Evolutionary conservation across 1,284 basidiomycete genomes (phyloP).

Genomic region (Tilletiopsis washingtonensis): DNA sequence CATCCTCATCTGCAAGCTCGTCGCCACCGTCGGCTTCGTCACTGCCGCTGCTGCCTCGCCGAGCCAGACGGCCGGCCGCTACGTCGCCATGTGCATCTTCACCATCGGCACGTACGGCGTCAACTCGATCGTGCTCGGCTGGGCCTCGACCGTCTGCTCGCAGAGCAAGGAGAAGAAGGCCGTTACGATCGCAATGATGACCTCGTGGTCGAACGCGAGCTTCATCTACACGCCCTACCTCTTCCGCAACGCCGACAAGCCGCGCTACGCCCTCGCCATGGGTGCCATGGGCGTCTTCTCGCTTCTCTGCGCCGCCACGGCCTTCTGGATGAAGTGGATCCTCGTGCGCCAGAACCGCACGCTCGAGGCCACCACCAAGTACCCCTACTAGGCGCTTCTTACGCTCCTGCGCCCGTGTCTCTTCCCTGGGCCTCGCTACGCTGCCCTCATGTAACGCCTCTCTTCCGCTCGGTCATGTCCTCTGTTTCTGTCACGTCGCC

Average conservation of each 20-base stretch:
- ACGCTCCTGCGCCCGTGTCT: no score
- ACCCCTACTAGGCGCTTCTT: not conserved
- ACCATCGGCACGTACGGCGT: constrained; percentile 18
- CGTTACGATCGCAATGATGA: constrained; percentile 32
- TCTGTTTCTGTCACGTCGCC: no score
- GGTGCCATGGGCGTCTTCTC: not conserved
- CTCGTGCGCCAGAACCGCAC: not conserved
- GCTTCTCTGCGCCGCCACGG: not conserved
- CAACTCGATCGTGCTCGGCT: constrained; percentile 18
- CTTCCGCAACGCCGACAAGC: not conserved
- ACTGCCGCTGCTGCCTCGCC: constrained; percentile 19
- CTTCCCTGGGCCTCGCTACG: no score
- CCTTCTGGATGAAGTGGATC: not conserved
- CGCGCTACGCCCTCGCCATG: not conserved
- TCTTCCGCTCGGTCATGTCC: no score
- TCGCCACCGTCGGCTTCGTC: constrained; percentile 27
- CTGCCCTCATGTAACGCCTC: no score
- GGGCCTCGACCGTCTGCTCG: constrained; percentile 16
- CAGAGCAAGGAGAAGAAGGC: constrained; percentile 22
- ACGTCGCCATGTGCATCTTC: constrained; percentile 25
- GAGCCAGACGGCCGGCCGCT: constrained; percentile 11
- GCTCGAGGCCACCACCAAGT: not conserved
- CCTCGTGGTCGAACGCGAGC: not conserved
- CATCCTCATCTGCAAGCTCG: constrained; percentile 10
- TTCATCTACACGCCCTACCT: not conserved